Evolutionary conservation across 2,329 filamentous ascomycete species (phyloP), one percentile per base, ranked within the genome.

Genomic region (Scedosporium aurantiacum): DNA sequence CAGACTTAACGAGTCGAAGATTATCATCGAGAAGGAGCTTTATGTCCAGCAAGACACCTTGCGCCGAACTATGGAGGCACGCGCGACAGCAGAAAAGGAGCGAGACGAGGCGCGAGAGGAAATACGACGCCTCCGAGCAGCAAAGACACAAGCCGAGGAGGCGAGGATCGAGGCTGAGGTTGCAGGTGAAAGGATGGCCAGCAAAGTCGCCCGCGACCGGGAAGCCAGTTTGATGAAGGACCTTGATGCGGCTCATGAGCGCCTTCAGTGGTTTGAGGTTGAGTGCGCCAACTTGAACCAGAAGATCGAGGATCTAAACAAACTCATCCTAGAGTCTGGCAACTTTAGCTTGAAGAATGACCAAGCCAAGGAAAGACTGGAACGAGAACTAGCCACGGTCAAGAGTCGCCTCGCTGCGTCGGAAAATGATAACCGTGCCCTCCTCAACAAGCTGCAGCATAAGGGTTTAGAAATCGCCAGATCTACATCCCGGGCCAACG

Each of bases 391-490:
- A 5, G 87, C 90, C 23, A 97, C 93, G 1, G 84, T 97, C 66
- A 96, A 94, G 72, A 92, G 92, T 63, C 87, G 93, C 23, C 79
- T 99, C 47, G 82, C 88, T 6, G 94, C 93, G 25, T 97, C 93
- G 0, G 93, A 99, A 72, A 97, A 97, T 68, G 93, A 97, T 74
- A 97, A 97, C 69, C 87, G 91, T 59, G 88, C 91, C 4, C 78
- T 99, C n/a, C 81, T 97, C 66, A 97, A 97, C 76, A 97, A 97
- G 74, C 81, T 99, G 18, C 93, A 97, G 69, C 93, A 97, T 69
- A 97, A 97, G 78, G 94, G 95, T 32, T 82, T 99, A 5, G 93
- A 99, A 70, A 95, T 99, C 72, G 93, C 93, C 47, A 85, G 94
- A 55, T 94, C 93, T 0, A 90, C 85, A 63, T 96, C 92, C 4